Conservation (phyloP, 495 filamentous ascomycete genomes). For the Penicillium daleae region DNA sequence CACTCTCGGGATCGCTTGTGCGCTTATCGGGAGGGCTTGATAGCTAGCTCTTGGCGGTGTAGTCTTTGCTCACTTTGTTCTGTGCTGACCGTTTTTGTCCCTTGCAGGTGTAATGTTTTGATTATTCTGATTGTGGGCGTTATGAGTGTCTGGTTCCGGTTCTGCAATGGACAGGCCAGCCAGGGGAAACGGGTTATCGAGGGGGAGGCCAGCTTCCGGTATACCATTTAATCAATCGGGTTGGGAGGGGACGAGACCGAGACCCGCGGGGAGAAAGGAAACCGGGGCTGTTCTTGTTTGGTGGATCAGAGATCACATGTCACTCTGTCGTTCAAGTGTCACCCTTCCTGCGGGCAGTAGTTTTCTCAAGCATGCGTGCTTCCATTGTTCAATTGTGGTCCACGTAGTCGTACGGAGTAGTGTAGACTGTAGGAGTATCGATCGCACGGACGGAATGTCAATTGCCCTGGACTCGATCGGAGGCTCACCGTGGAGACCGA, state of each 20-base stretch:
- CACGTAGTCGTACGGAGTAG: background rate
- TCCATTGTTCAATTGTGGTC: background rate
- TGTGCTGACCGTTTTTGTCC: constrained; percentile 16
- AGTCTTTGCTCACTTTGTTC: background rate
- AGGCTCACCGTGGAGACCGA: background rate
- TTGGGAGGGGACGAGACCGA: background rate
- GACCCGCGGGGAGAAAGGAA: constrained; percentile 4
- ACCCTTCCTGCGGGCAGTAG: background rate
- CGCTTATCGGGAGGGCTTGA: background rate
- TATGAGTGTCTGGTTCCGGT: constrained; percentile 41
- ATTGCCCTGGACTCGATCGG: background rate
- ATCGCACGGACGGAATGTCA: background rate
- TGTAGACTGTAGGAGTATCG: background rate
- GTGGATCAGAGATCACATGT: constrained; percentile 13
- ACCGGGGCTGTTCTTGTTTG: background rate
- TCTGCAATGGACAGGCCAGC: constrained; percentile 42
- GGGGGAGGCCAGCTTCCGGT: constrained; percentile 39
- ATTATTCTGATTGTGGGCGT: constrained; percentile 42
- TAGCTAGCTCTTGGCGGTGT: background rate
- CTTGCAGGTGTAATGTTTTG: constrained; percentile 44
- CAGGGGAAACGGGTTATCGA: constrained; percentile 44
- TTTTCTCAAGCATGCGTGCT: background rate
- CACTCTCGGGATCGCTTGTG: background rate
- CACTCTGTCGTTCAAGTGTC: background rate
- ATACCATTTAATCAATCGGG: constrained; percentile 36